Base-by-base conservation (phyloP, 768 basidiomycete genomes). In the Tephrocybe rancida region DNA sequence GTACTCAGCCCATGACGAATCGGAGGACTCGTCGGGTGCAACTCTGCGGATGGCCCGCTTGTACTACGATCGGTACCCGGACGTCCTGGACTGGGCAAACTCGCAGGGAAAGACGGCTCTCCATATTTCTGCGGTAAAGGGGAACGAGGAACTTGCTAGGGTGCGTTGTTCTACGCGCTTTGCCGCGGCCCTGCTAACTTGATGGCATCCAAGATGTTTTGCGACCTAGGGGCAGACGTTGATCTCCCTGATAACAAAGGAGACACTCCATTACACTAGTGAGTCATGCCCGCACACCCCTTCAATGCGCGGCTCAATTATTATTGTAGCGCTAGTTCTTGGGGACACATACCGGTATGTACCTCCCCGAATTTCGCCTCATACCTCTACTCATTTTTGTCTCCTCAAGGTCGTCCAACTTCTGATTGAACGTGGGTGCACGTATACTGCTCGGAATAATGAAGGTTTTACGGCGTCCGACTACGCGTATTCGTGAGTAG, bases 221-320 rank as follows among this genome's bases (percentile, higher is more conserved):
- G 90, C 68, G 93, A 96, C 72, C 73, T 94, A 18, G 92, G 87
- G 5, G 95, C 95, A 24, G 95, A 97, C 71, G 79, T 88, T 59
- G 90, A 97, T 71, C 71, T 98, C 46, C 79, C 94, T 10, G 95
- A 98, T 73, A 85, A 93, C 56, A 85, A 89, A 72, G 95, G 95
- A 42, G 96, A 97, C 62, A 92, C 93, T 1, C 86, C 95, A 27
- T 72, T 98, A 50, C 95, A 98, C 70, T 95, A 95, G 93, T 95
- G 66, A 71, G 91, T 75, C 27, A 45, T 51, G 26, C 47, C 46
- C 19, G 44, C 29, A 39, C 44, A 48, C 54, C 13, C 35, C 49
- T 57, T 25, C 54, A 44, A 19, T 50, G 37, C 55, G 35, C 52
- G 58, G 22, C 46, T 53, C 30, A 41, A 13, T 10, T 44, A 25